Conservation (phyloP, 345 rosid species). For the Hirschfeldia incana region DNA sequence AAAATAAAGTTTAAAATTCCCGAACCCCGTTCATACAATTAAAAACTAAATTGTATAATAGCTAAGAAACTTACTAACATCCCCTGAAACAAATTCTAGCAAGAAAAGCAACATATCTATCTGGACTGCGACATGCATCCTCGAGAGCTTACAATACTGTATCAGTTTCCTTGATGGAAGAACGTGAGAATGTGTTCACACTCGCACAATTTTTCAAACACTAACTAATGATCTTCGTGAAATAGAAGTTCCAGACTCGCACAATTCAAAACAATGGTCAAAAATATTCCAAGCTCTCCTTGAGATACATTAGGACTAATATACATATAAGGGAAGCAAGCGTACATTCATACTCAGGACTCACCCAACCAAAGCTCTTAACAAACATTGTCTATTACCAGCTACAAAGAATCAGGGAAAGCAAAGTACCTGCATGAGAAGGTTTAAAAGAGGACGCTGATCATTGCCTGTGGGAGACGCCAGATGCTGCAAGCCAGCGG, state of each 20-base stretch:
- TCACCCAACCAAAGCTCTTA: neutral
- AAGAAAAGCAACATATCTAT: slow-evolving; percentile 1
- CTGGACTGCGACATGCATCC: neutral
- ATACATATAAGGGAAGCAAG: neutral
- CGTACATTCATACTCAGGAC: neutral
- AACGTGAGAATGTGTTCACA: neutral
- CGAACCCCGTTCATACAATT: neutral
- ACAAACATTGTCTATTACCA: neutral
- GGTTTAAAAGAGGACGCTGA: slow-evolving; percentile 82
- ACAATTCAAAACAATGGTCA: neutral
- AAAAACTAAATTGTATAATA: too few relatives aligned
- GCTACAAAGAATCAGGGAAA: neutral
- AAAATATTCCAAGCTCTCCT: neutral
- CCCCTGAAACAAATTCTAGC: neutral
- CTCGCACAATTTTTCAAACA: neutral
- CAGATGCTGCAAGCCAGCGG: neutral
- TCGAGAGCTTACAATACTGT: neutral
- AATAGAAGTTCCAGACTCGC: neutral
- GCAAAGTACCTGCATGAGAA: slow-evolving; percentile 76
- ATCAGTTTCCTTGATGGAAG: neutral
- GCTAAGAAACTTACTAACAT: neutral
- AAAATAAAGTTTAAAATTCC: neutral
- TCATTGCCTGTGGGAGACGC: slow-evolving; percentile 47
- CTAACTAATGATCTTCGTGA: neutral
- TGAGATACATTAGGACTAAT: neutral